Base-by-base conservation (phyloP, 2,329 filamentous ascomycete genomes). In the Periconia sp. region DNA sequence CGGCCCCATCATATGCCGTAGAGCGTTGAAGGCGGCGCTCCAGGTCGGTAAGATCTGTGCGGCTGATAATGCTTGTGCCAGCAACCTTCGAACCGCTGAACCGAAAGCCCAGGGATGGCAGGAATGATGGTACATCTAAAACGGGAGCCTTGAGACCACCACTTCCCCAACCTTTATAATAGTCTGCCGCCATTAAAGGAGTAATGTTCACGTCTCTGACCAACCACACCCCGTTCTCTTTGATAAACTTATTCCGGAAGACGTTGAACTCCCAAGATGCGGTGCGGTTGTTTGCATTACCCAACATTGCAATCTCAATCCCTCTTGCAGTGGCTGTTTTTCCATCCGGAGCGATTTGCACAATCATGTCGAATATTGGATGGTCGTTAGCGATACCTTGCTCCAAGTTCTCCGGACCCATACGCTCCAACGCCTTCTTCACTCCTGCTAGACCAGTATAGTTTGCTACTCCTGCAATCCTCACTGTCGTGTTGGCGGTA, bases 221-320 rank as follows among this genome's bases (percentile, higher is more conserved):
- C 31, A 61, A 62, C 62, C 65, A 66, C 3, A 57, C 15, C 0
- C 58, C 58, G 42, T 45, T 30, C 10, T 66, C 62, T 46, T 66
- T 65, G 2, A 61, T 50, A 15, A 62, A 57, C 2, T 60, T 46
- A 44, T 65, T 62, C 1, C 62, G 50, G 45, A 66, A 65, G 14
- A 67, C 53, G 45, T 64, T 66, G 52, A 65, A 66, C 27, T 66
- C 62, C 65, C 65, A 68, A 2, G 52, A 59, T 1, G 63, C 63
- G 2, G 50, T 52, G 3, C 47, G 48, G 6, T 48, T 62, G 15
- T 58, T 64, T 8, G 59, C 51, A 50, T 66, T 50, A 7, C 63
- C 64, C 13, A 64, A 18, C 64, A 66, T 66, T 10, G 46, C 60
- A 33, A 66, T 57, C 47, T 68, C 62, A 17, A 64, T 55, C 0